Conservation (phyloP, 108 stramenopile species). For the Discostella pseudostelligera region DNA sequence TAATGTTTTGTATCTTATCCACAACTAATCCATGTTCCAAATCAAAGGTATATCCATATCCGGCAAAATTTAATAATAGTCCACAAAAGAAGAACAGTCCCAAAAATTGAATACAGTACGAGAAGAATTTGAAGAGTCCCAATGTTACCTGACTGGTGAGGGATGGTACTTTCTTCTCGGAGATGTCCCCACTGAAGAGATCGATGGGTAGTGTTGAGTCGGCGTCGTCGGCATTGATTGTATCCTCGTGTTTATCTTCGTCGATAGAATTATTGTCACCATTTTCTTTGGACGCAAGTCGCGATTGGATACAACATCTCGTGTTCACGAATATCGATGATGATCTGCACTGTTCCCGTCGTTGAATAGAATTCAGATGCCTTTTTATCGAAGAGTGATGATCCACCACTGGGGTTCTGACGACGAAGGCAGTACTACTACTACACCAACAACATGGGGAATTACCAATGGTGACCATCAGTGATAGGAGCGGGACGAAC, state of each 20-base stretch:
- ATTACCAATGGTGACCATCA: no score
- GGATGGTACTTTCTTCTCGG: conserved; percentile 6
- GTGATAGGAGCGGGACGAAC: no score
- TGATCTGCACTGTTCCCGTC: no score
- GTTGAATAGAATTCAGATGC: no score
- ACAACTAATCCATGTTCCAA: conserved; percentile 24
- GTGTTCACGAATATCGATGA: no score
- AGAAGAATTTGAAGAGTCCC: conserved; percentile 25
- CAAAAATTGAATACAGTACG: conserved; percentile 33
- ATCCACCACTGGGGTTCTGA: no score
- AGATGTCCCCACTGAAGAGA: not conserved
- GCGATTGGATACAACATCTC: no score
- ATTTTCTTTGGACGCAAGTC: no score
- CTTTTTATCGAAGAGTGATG: no score
- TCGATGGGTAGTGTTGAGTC: not conserved
- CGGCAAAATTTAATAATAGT: conserved; percentile 17
- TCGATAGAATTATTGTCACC: not conserved
- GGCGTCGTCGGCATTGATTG: conserved; percentile 1
- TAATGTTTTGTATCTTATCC: conserved; percentile 25
- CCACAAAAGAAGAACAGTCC: conserved; percentile 21
- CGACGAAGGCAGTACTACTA: no score
- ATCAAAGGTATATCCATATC: conserved; percentile 26
- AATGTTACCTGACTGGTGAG: conserved; percentile 8
- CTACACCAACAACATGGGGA: no score
- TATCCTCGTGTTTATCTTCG: not conserved